phyloP scores from a whole-genome alignment of 108 stramenopile genomes.

The Skeletonema costatum region DNA sequence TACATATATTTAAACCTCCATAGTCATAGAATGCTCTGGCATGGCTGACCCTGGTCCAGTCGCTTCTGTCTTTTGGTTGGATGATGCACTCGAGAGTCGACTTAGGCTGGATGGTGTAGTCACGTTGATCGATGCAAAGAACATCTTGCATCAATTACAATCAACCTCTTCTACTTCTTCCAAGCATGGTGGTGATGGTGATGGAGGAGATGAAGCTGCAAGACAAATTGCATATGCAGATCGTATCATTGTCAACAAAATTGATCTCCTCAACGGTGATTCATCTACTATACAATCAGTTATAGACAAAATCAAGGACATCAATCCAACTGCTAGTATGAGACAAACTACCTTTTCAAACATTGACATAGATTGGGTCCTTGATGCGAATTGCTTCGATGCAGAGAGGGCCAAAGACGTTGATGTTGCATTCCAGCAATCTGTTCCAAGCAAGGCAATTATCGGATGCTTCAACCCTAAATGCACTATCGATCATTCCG shows the following conservation, averaged over 20 bases:
- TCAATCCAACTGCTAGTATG: constrained; percentile 91
- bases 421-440: constrained; percentile 25
- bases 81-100: constrained; percentile 77
- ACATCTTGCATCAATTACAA: constrained; percentile 68
- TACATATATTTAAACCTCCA: too few relatives aligned
- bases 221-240: constrained; percentile 92
- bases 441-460: not conserved
- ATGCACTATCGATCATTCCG: constrained; percentile 14
- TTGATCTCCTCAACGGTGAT: constrained; percentile 61
- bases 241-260: constrained; percentile 84
- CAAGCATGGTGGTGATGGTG: not conserved
- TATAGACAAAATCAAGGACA: constrained; percentile 49
- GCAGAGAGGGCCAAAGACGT: constrained; percentile 54
- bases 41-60: constrained; percentile 94
- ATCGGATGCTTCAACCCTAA: not conserved
- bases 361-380: constrained; percentile 84
- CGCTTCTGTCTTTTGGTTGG: constrained; percentile 87
- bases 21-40: constrained; percentile 80
- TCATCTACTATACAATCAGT: constrained; percentile 6
- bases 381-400: constrained; percentile 89
- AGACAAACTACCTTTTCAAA: constrained; percentile 66
- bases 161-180: constrained; percentile 21
- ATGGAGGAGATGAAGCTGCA: constrained; percentile 75
- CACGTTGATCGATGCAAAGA: constrained; percentile 69
- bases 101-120: constrained; percentile 85